Evolutionary conservation across 176 grass and related monocot species (phyloP).

Genomic region (Zea luxurians): DNA sequence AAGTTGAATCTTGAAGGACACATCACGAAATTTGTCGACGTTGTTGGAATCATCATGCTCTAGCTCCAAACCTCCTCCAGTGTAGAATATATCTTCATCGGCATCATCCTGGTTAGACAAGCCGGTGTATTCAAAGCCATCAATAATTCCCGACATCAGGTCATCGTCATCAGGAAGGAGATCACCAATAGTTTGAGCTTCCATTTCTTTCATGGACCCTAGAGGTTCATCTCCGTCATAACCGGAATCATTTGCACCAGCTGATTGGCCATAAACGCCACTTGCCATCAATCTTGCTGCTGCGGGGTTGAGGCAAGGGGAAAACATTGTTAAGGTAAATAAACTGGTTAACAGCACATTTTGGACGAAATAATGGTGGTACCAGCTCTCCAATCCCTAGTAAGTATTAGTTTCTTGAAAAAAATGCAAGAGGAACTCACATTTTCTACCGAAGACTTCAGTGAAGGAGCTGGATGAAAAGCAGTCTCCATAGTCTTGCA

Average conservation of each 20-base stretch:
- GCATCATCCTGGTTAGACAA: slow-evolving; percentile 51
- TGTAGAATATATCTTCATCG: slow-evolving; percentile 80
- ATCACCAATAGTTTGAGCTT: slow-evolving; percentile 83
- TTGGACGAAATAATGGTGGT: not conserved
- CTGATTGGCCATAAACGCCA: slow-evolving; percentile 39
- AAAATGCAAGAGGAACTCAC: slow-evolving; percentile 44
- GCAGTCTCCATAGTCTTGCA: slow-evolving; percentile 29
- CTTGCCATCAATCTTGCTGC: slow-evolving; percentile 50
- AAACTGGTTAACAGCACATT: not conserved
- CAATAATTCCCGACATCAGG: slow-evolving; percentile 53
- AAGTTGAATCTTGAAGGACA: slow-evolving; percentile 40
- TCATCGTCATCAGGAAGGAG: slow-evolving; percentile 80
- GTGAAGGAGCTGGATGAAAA: slow-evolving; percentile 45
- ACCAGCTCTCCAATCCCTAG: not conserved
- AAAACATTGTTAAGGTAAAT: slow-evolving; percentile 19
- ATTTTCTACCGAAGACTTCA: slow-evolving; percentile 48
- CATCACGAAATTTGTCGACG: slow-evolving; percentile 30
- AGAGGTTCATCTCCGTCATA: slow-evolving; percentile 54
- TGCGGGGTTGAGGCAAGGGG: not conserved
- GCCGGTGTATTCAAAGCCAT: slow-evolving; percentile 53
- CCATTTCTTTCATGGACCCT: slow-evolving; percentile 67
- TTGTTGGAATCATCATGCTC: slow-evolving; percentile 54
- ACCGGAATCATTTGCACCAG: slow-evolving; percentile 40
- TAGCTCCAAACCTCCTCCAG: slow-evolving; percentile 74
- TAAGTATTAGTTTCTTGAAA: slow-evolving; percentile 13